phyloP scores from a whole-genome alignment of 2,329 filamentous ascomycete species.

The Clarireedia hainanense region DNA sequence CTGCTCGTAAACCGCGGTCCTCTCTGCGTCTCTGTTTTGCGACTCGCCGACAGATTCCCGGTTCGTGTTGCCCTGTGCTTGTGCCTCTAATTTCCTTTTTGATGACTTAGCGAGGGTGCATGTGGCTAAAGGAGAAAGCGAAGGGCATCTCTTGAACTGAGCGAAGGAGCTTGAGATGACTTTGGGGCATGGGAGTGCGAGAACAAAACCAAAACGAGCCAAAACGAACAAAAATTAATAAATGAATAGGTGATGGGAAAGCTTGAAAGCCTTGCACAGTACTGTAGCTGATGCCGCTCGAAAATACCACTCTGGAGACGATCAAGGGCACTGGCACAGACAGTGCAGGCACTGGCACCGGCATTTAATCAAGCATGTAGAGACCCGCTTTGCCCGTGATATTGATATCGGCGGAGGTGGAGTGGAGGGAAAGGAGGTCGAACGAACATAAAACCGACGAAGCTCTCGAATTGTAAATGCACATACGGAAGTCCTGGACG shows the following conservation, averaged over 20 bases:
- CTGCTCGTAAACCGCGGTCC: background rate
- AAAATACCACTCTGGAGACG: no score
- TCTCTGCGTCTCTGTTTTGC: background rate
- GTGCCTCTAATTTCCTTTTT: slow-evolving; percentile 26
- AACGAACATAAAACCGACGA: background rate
- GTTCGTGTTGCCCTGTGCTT: background rate
- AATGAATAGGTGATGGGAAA: background rate
- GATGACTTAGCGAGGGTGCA: slow-evolving; percentile 23
- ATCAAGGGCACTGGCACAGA: no score
- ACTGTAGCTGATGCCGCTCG: no score
- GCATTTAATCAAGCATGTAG: background rate
- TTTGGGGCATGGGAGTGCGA: background rate
- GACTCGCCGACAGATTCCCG: background rate
- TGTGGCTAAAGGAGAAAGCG: slow-evolving; percentile 15
- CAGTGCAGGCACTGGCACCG: no score
- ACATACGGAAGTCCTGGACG: background rate
- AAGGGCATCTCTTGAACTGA: background rate
- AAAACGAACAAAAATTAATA: no score
- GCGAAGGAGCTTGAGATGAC: background rate
- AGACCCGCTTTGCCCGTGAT: background rate
- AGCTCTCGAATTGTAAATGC: background rate
- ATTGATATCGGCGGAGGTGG: background rate
- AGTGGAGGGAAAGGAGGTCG: no score
- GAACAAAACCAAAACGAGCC: background rate
- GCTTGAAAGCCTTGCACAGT: background rate